These are phyloP conservation scores for Colletotrichum zoysiae DNA, from an alignment of 2,329 filamentous ascomycete species.

Conservation along the genomic window DNA sequence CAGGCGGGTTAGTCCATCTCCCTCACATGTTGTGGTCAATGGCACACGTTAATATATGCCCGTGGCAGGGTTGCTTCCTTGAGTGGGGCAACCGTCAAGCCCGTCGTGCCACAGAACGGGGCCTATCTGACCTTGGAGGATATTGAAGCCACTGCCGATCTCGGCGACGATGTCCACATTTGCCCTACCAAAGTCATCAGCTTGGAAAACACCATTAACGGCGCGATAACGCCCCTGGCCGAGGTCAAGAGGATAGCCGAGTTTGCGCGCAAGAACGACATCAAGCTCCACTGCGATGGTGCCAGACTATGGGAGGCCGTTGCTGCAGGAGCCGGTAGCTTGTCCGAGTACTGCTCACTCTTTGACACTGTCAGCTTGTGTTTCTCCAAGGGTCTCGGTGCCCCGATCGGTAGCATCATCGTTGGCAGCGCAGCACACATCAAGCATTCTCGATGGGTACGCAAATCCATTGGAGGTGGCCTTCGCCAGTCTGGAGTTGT, in stretches of 20 bases:
- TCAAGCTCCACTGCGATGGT: constrained; percentile 83
- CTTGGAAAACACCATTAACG: constrained; percentile 87
- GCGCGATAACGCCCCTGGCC: constrained; percentile 80
- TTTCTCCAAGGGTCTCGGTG: constrained; percentile 86
- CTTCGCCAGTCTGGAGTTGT: constrained; percentile 80
- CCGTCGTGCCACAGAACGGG: constrained; percentile 77
- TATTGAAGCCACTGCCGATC: constrained; percentile 72
- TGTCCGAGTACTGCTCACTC: constrained; percentile 75
- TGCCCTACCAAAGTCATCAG: constrained; percentile 86
- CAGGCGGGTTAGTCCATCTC: constrained; percentile 63
- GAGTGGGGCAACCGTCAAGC: constrained; percentile 77
- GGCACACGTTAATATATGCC: constrained; percentile 8
- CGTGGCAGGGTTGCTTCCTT: constrained; percentile 73
- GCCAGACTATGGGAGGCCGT: constrained; percentile 87
- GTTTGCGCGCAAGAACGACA: constrained; percentile 74
- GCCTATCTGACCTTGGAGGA: constrained; percentile 83
- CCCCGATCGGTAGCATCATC: constrained; percentile 82
- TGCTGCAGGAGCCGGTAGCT: constrained; percentile 73
- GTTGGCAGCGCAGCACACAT: constrained; percentile 62
- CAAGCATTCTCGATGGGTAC: constrained; percentile 56
- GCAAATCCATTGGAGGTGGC: constrained; percentile 83
- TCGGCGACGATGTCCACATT: constrained; percentile 79
- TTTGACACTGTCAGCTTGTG: constrained; percentile 84
- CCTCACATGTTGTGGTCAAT: background rate
- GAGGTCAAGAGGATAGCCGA: constrained; percentile 77